phyloP scores from a whole-genome alignment of 768 basidiomycete genomes.

The Boletus fagicola region DNA sequence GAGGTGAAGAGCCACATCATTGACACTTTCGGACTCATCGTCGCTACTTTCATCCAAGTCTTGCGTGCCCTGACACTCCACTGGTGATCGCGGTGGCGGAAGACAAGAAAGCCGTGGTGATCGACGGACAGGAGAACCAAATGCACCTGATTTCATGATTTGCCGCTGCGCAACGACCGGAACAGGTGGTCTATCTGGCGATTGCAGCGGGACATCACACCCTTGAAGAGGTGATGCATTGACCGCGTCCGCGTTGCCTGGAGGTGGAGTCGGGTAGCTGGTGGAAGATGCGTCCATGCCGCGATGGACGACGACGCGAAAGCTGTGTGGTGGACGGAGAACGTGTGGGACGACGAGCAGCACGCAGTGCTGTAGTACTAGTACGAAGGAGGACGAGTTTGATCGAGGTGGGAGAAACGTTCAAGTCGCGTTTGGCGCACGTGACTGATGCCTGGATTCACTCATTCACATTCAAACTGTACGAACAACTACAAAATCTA shows the following conservation, averaged over 20 bases:
- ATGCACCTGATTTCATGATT: conserved; percentile 26
- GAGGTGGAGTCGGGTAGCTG: conserved; percentile 31
- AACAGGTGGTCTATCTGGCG: conserved; percentile 50
- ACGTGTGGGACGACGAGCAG: background rate
- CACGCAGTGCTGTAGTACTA: background rate
- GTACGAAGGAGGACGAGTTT: conserved; percentile 1
- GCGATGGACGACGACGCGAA: background rate
- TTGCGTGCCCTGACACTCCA: conserved; percentile 11
- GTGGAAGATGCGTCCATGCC: conserved; percentile 22
- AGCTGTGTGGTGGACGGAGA: background rate
- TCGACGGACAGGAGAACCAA: conserved; percentile 42
- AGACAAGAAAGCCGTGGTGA: conserved; percentile 51
- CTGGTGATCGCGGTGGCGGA: conserved; percentile 27
- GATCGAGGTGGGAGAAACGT: conserved; percentile 25
- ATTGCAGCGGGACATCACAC: conserved; percentile 51
- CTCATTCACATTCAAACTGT: background rate
- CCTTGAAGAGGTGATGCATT: conserved; percentile 44
- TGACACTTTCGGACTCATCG: conserved; percentile 32
- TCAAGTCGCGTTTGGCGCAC: conserved; percentile 32
- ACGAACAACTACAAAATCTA: conserved; percentile 4
- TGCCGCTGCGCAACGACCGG: conserved; percentile 32
- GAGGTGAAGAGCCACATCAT: conserved; percentile 24
- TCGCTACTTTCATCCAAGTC: conserved; percentile 27
- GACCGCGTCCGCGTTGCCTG: conserved; percentile 39
- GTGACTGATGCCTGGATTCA: conserved; percentile 21